Conservation (phyloP, 1,284 basidiomycete genomes). For the Ceratobasidium sp. region DNA sequence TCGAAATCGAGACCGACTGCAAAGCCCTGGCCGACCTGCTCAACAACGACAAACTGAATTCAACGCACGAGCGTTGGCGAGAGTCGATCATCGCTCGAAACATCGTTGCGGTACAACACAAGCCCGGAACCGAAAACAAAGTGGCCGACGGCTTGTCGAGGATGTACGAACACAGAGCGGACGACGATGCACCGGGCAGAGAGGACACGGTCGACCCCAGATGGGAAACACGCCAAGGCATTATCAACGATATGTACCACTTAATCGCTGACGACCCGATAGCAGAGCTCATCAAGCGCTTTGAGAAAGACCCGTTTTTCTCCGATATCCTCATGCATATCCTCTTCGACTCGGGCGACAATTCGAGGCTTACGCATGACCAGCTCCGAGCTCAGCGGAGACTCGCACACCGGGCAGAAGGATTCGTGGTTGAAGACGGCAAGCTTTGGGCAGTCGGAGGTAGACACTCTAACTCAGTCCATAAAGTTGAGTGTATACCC, state of each 20-base stretch:
- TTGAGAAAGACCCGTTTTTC: slow-evolving; percentile 13
- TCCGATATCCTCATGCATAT: slow-evolving; percentile 17
- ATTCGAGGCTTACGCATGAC: not conserved
- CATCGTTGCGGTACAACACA: slow-evolving; percentile 40
- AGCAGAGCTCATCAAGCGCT: not conserved
- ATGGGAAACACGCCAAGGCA: slow-evolving; percentile 19
- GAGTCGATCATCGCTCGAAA: slow-evolving; percentile 31
- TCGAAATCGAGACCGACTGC: slow-evolving; percentile 44
- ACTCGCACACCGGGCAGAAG: slow-evolving; percentile 5
- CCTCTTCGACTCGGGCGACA: not conserved
- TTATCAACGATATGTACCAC: slow-evolving; percentile 11
- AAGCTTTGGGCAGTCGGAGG: slow-evolving; percentile 26
- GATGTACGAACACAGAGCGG: slow-evolving; percentile 17
- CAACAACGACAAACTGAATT: slow-evolving; percentile 31
- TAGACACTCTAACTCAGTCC: not conserved
- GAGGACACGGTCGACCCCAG: slow-evolving; percentile 15
- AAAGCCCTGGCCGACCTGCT: slow-evolving; percentile 43
- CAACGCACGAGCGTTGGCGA: slow-evolving; percentile 36
- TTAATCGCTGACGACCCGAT: not conserved
- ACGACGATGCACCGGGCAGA: not conserved
- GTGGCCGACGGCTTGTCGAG: slow-evolving; percentile 40
- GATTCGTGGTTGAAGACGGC: slow-evolving; percentile 33
- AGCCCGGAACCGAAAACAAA: slow-evolving; percentile 37
- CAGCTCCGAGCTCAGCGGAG: not conserved
- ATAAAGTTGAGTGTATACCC: slow-evolving; percentile 45